A percentile compares a stretch with the other conserved stretches of the same genome.
These are phyloP conservation scores for Debaryomycetaceae sp. DNA, from an alignment of 1,139 yeast species.

Conservation along the genomic window DNA sequence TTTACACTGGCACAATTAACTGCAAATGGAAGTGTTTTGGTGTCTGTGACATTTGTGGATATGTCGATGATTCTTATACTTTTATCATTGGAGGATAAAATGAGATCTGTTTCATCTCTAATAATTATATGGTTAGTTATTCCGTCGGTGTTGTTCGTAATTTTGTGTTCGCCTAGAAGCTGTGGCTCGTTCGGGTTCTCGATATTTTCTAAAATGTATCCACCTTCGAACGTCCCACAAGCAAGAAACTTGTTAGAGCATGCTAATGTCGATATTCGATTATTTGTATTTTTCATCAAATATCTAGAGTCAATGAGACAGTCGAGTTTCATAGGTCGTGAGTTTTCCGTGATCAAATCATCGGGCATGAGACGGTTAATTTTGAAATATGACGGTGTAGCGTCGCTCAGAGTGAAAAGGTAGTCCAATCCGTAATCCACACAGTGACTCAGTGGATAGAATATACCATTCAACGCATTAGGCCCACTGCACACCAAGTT, in stretches of 20 bases:
- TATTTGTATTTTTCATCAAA: slow-evolving; percentile 28
- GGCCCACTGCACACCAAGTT: slow-evolving; percentile 47
- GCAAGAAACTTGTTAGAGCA: slow-evolving; percentile 41
- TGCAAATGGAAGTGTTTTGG: slow-evolving; percentile 38
- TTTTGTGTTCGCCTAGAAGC: slow-evolving; percentile 30
- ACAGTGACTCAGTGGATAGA: slow-evolving; percentile 38
- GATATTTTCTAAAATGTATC: slow-evolving; percentile 38
- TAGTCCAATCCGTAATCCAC: slow-evolving; percentile 23
- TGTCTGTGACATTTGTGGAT: slow-evolving; percentile 11
- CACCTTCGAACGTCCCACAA: slow-evolving; percentile 58
- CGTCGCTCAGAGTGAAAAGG: not conserved
- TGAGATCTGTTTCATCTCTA: slow-evolving; percentile 21
- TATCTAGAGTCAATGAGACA: slow-evolving; percentile 40
- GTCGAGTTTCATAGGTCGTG: slow-evolving; percentile 28
- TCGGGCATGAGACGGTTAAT: slow-evolving; percentile 33
- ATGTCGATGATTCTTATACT: slow-evolving; percentile 40
- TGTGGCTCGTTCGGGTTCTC: slow-evolving; percentile 20
- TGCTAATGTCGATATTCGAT: slow-evolving; percentile 47
- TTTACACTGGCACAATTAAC: slow-evolving; percentile 49
- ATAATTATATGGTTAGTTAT: slow-evolving; percentile 53
- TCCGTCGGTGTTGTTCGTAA: slow-evolving; percentile 47
- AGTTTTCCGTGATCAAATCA: slow-evolving; percentile 16
- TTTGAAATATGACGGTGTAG: slow-evolving; percentile 29
- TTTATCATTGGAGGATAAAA: slow-evolving; percentile 51
- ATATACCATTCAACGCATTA: slow-evolving; percentile 33